Evolutionary conservation across 192 early-diverging fungal genomes (phyloP).

Genomic region (Gryganskiella cystojenkinii): DNA sequence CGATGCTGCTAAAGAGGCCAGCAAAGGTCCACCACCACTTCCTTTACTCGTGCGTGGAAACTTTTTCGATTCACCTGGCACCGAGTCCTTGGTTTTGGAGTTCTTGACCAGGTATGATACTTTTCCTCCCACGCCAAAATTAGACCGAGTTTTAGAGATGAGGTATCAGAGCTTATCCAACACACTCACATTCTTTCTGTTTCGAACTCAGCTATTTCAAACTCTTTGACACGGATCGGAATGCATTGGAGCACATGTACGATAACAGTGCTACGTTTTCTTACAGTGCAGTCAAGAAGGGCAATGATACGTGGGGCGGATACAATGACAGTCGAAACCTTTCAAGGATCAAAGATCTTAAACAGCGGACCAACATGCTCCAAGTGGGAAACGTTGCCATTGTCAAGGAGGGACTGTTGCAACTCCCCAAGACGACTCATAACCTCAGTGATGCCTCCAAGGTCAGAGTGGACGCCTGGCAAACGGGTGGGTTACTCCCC

Average conservation of each 20-base stretch:
- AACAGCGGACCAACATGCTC: constrained; percentile 18
- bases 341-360: constrained; percentile 33
- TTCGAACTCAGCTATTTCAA: constrained; percentile 54
- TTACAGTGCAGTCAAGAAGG: constrained; percentile 3
- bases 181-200: no score
- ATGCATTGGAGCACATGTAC: constrained; percentile 50
- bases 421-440: constrained; percentile 56
- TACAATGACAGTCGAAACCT: constrained; percentile 41
- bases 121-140: neutral
- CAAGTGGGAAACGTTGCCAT: constrained; percentile 33
- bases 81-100: constrained; percentile 45
- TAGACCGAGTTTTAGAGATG: neutral
- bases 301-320: constrained; percentile 14
- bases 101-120: constrained; percentile 51
- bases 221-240: constrained; percentile 54
- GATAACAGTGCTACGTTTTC: constrained; percentile 56
- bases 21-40: neutral
- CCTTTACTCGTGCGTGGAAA: constrained; percentile 31
- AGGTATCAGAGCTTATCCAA: no score
- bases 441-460: constrained; percentile 50
- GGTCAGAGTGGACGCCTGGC: constrained; percentile 60
- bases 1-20: constrained; percentile 3
- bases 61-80: constrained; percentile 56
- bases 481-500: constrained; percentile 42
- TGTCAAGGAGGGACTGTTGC: constrained; percentile 28